A percentile compares a stretch with the other conserved stretches of the same genome.
These are phyloP conservation scores for Agrocybe praecox DNA, from an alignment of 768 basidiomycete genomes.

Conservation along the genomic window DNA sequence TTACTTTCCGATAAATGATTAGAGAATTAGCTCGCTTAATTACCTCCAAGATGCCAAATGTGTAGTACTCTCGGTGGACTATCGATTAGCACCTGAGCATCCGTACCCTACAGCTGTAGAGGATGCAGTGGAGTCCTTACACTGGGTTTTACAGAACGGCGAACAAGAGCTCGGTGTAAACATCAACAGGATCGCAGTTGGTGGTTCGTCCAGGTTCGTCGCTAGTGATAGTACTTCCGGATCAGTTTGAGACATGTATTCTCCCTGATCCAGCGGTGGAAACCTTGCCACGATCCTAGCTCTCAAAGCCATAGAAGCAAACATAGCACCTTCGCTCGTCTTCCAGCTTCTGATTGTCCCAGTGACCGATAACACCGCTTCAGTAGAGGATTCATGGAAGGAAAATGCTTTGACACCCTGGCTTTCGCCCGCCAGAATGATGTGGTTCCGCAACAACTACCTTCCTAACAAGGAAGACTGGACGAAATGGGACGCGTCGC, in stretches of 20 bases:
- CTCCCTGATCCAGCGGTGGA: slow-evolving; percentile 49
- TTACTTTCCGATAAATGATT: neutral
- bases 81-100: slow-evolving; percentile 72
- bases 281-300: slow-evolving; percentile 70
- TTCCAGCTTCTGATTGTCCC: slow-evolving; percentile 74
- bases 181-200: slow-evolving; percentile 60
- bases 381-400: slow-evolving; percentile 48
- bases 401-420: slow-evolving; percentile 60
- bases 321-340: slow-evolving; percentile 52
- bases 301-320: slow-evolving; percentile 55
- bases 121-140: slow-evolving; percentile 66
- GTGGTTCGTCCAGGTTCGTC: slow-evolving; percentile 70
- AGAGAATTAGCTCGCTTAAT: neutral
- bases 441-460: slow-evolving; percentile 75
- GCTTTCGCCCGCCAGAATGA: slow-evolving; percentile 64
- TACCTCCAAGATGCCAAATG: slow-evolving; percentile 51
- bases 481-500: slow-evolving; percentile 70
- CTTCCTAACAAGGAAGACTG: slow-evolving; percentile 62
- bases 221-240: no score
- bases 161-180: slow-evolving; percentile 48
- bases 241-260: neutral
- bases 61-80: slow-evolving; percentile 68
- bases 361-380: slow-evolving; percentile 72
- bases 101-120: slow-evolving; percentile 73
- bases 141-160: slow-evolving; percentile 61